Conservation (phyloP, 2,329 filamentous ascomycete genomes). For the Cladorrhinum sp. region DNA sequence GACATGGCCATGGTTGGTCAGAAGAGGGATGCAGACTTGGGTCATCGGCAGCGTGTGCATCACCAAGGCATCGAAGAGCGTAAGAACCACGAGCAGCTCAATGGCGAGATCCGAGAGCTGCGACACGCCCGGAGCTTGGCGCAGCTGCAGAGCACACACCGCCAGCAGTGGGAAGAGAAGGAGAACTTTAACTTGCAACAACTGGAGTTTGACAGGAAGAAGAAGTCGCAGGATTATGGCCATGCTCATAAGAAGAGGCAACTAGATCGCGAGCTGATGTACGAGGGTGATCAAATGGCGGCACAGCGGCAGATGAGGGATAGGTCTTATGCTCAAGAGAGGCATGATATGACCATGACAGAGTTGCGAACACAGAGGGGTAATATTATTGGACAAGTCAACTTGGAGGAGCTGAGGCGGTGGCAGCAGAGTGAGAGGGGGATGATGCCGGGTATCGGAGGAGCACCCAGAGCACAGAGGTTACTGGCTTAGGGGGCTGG, state of each 20-base stretch:
- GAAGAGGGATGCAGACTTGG: conserved; percentile 12
- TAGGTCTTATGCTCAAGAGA: conserved; percentile 7
- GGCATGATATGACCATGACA: conserved; percentile 24
- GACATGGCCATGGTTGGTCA: conserved; percentile 18
- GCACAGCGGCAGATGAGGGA: conserved; percentile 11
- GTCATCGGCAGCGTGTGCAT: conserved; percentile 12
- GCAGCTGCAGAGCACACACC: conserved; percentile 16
- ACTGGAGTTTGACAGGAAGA: conserved; percentile 13
- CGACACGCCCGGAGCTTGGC: conserved; percentile 16
- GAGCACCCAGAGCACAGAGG: conserved; percentile 1
- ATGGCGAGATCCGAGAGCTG: conserved; percentile 8
- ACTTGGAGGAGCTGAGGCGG: conserved; percentile 24
- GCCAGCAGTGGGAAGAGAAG: conserved; percentile 8
- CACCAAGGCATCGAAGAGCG: conserved; percentile 14
- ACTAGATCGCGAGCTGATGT: conserved; percentile 9
- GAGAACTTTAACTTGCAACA: conserved; percentile 14
- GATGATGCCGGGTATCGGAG: neutral
- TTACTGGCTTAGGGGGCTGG: neutral
- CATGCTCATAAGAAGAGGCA: neutral
- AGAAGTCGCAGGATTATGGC: conserved; percentile 13
- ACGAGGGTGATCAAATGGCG: conserved; percentile 8
- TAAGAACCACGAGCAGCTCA: neutral
- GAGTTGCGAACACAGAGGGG: conserved; percentile 23
- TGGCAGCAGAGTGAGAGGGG: conserved; percentile 22
- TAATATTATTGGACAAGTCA: conserved; percentile 26